Percentiles rank a stretch among this genome's conserved stretches.
These are phyloP conservation scores for Ceratocystiopsis brevicomis DNA, from an alignment of 2,329 filamentous ascomycete species.

Conservation along the genomic window DNA sequence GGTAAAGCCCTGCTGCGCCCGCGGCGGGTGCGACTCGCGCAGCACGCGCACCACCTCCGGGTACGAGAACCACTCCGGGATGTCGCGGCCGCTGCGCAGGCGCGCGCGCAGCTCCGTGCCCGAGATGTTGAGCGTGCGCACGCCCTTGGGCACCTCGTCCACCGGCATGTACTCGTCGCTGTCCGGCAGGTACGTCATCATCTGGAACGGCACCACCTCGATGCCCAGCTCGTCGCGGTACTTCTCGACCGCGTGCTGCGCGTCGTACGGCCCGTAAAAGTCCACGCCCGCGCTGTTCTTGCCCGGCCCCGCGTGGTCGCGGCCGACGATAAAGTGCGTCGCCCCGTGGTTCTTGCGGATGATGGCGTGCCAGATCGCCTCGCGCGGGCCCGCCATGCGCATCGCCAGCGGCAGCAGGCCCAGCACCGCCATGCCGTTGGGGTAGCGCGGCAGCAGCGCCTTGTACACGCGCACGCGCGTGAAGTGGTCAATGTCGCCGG, in stretches of 20 bases:
- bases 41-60: constrained; percentile 94
- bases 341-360: constrained; percentile 99
- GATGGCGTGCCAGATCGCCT: constrained; percentile 98
- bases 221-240: constrained; percentile 94
- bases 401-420: constrained; percentile 90
- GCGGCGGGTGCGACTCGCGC: constrained; percentile 85
- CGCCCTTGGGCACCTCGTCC: constrained; percentile 69
- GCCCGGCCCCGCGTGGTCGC: constrained; percentile 92
- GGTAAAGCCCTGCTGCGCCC: constrained; percentile 86
- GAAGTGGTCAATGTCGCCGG: constrained; percentile 98
- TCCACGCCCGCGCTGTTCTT: constrained; percentile 96
- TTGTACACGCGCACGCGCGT: constrained; percentile 98
- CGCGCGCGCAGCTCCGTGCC: constrained; percentile 82
- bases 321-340: constrained; percentile 97
- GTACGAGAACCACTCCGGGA: constrained; percentile 99
- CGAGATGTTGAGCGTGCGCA: constrained; percentile 75
- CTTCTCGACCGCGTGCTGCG: constrained; percentile 89
- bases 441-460: constrained; percentile 86
- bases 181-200: constrained; percentile 98
- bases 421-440: constrained; percentile 96
- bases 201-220: constrained; percentile 97
- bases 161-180: constrained; percentile 89
- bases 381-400: constrained; percentile 96
- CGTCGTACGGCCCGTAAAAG: constrained; percentile 96
- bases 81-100: constrained; percentile 78